Evolutionary conservation across 192 early-diverging fungal genomes (phyloP), one percentile per base, ranked within the genome.

Genomic region (Lobosporangium transversale): DNA sequence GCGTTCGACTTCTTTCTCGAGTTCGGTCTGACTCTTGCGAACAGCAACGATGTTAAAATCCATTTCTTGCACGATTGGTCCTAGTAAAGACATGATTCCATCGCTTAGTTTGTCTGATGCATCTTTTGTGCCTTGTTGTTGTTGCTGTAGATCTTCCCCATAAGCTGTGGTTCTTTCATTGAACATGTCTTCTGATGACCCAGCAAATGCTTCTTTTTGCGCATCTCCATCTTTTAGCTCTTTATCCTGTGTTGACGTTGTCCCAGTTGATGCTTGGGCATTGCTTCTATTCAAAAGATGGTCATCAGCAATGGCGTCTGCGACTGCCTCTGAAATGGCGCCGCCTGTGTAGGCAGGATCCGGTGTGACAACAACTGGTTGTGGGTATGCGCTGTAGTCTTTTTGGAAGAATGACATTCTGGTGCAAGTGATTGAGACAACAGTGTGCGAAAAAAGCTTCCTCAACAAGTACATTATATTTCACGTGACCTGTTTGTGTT

Each of bases 1-100:
- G 10, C 86, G 82, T 43, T 87, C 86, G 50, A 87, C 86, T 53
- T 87, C 86, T 51, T 85, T 82, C 40, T 79, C 81, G 30, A 87
- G 73, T n/a, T 85, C 86, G 12, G 62, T 53, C 53, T 87, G 86
- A 44, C 84, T 86, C 57, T 83, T 67, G 50, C 82, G 81, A 10
- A 82, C 79, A 42, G 79, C 79, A 14, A 83, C 78, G 37, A 87
- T 80, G 17, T 78, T 62, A 37, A 78, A 79, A 55, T 87, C 86
- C 65, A 86, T 85, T 42, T 87, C 84, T 11, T 82, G 62, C 6
- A 87, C 53, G 21, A 85, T 59, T 29, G 86, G 83, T 15, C 78
- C 74, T 24, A 87, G 29, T 5, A 87, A 33, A 0, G 76, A 68
- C 62, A 79, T 68, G 24, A 86, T 49, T 14, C 85, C 85, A 56